Percentiles rank a stretch among this genome's conserved stretches.
phyloP scores from a whole-genome alignment of 345 rosid species.

The Psidium guajava region DNA sequence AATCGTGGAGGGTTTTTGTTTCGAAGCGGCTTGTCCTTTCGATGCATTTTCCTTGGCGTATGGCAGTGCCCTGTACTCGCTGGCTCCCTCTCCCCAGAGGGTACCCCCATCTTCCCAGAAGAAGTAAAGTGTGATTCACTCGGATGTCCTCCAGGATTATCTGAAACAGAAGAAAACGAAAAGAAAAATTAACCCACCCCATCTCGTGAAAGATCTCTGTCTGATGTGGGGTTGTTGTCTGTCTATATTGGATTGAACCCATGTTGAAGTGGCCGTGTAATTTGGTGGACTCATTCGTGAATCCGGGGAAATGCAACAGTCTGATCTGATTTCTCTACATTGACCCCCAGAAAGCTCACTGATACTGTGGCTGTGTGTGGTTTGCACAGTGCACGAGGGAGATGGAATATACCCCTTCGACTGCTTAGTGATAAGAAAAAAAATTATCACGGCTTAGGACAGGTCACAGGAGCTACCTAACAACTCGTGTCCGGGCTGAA shows the following conservation, averaged over 20 bases:
- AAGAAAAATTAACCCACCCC: background rate
- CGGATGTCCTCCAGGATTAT: background rate
- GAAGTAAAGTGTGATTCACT: background rate
- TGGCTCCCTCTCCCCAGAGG: background rate
- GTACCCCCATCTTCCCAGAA: background rate
- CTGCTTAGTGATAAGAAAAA: background rate
- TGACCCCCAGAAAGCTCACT: background rate
- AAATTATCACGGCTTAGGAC: background rate
- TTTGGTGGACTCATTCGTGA: background rate
- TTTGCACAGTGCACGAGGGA: background rate
- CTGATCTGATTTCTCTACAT: background rate
- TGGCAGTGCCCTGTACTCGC: background rate
- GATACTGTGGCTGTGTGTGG: background rate
- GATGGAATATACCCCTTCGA: background rate
- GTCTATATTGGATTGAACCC: background rate
- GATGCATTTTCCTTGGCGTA: background rate
- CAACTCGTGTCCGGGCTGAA: background rate
- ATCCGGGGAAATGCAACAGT: background rate
- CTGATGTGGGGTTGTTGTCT: background rate
- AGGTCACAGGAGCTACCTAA: background rate
- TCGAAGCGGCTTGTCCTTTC: background rate
- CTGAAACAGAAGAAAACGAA: background rate
- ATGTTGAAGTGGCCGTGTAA: background rate
- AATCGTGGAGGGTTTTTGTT: background rate
- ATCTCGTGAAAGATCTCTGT: background rate